Evolutionary conservation across 1,284 basidiomycete species (phyloP), one percentile per base, ranked within the genome.

Genomic region (Sporisorium sorghi): DNA sequence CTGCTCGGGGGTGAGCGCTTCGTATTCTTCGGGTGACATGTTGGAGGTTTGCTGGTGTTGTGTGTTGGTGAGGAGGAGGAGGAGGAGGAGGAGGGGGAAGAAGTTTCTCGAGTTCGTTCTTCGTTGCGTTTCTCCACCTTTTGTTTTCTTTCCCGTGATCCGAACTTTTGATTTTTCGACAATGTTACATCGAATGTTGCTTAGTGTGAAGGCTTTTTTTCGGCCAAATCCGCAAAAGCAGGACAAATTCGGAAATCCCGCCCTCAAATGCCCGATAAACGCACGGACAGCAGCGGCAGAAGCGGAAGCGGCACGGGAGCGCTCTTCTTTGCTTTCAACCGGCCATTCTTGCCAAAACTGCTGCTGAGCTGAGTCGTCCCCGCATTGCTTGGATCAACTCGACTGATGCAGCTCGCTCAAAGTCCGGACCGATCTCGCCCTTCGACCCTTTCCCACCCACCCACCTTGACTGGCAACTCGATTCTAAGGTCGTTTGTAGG

Each of bases 1-100:
- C 85, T 97, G 90, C 80, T 92, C 92, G 48, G 89, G 88, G 21
- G 90, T 87, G 77, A 95, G 88, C 58, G 89, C 91, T 78, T 94
- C 93, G 86, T 93, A 90, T 33, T 80, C 91, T 87, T 81, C 88
- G 60, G 84, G 85, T 65, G 87, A 88, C 85, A 94, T 91, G 7
- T 91, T 93, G 62, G n/a, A 35, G 35, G 17, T 14, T 11, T 50
- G 51, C 14, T 30, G 9, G 28, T n/a, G n/a, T n/a, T n/a, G 19
- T 43, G 40, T 6, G 40, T 33, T 30, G 37, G 15, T 26, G 32
- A 32, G 9, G 53, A 23, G 23, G 40, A n/a, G 2, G 46, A n/a
- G n/a, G 4, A 8, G 24, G 44, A 57, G 21, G n/a, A n/a, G n/a
- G n/a, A n/a, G 19, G 39, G 15, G 32, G 21, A 35, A 47, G 21